These are phyloP conservation scores for Cadophora gregata DNA, from an alignment of 2,329 filamentous ascomycete species.

Conservation along the genomic window DNA sequence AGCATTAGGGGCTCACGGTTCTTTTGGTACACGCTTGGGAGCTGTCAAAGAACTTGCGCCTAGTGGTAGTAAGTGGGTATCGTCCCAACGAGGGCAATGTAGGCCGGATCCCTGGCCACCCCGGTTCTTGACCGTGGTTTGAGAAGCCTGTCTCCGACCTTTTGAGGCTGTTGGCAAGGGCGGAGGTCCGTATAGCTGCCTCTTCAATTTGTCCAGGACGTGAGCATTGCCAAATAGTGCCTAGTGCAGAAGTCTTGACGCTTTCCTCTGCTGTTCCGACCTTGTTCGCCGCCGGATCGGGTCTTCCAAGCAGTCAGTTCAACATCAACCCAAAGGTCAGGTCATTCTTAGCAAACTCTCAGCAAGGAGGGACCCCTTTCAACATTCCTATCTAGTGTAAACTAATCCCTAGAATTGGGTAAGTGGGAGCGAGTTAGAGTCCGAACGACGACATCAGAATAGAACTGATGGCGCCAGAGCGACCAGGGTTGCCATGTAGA, in stretches of 20 bases:
- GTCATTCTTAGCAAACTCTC: neutral
- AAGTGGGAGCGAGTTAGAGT: slow-evolving; percentile 22
- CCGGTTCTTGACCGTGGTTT: neutral
- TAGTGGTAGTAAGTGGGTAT: slow-evolving; percentile 7
- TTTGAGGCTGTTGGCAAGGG: slow-evolving; percentile 26
- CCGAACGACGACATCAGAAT: slow-evolving; percentile 37
- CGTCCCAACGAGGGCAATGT: slow-evolving; percentile 9
- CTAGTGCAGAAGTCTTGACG: slow-evolving; percentile 11
- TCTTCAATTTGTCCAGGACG: slow-evolving; percentile 18
- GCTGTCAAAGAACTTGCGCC: slow-evolving; percentile 26
- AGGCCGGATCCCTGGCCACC: slow-evolving; percentile 10
- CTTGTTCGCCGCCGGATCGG: neutral
- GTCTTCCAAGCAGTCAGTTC: slow-evolving; percentile 2
- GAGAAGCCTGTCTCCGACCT: slow-evolving; percentile 13
- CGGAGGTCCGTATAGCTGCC: slow-evolving; percentile 19
- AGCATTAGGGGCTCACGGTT: slow-evolving; percentile 12
- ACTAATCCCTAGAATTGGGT: slow-evolving; percentile 10
- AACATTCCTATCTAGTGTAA: slow-evolving; percentile 15
- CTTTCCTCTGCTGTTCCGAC: neutral
- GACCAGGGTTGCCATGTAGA: slow-evolving; percentile 35
- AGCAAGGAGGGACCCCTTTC: slow-evolving; percentile 7
- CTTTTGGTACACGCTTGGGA: slow-evolving; percentile 23
- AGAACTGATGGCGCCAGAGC: slow-evolving; percentile 38
- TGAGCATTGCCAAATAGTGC: slow-evolving; percentile 15
- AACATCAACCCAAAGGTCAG: slow-evolving; percentile 9